These are phyloP conservation scores for Secale cereale DNA, from an alignment of 176 grass and related monocot genomes.

Conservation along the genomic window DNA sequence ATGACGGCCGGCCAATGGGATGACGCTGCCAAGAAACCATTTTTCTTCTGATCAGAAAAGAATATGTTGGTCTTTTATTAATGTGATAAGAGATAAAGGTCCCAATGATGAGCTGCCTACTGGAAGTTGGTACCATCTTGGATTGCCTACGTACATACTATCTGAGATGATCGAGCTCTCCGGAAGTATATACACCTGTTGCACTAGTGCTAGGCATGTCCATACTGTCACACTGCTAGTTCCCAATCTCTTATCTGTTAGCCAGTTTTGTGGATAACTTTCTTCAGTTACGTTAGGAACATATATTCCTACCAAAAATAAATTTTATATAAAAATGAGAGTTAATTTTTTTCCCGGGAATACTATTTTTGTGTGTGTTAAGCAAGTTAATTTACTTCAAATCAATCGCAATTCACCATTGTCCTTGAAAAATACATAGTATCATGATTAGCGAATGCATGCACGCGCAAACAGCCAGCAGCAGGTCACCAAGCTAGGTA, in stretches of 20 bases:
- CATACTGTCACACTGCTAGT: neutral
- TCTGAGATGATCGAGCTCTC: neutral
- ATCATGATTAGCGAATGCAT: no score
- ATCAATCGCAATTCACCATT: no score
- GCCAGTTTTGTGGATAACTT: neutral
- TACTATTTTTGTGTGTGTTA: no score
- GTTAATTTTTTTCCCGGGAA: neutral
- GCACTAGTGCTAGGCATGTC: neutral
- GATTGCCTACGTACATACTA: neutral
- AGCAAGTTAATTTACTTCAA: neutral
- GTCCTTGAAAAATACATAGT: no score
- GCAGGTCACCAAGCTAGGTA: no score
- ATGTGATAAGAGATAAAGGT: neutral
- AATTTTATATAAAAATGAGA: no score
- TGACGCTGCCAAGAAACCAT: conserved; percentile 10
- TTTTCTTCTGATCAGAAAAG: neutral
- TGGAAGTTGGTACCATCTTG: neutral
- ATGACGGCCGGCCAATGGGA: conserved; percentile 13
- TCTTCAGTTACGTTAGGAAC: neutral
- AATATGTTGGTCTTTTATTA: conserved; percentile 17
- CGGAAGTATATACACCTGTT: conserved; percentile 29
- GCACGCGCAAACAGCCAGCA: no score
- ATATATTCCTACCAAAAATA: neutral
- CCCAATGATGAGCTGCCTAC: neutral
- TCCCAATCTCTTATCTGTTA: neutral